A percentile compares a stretch with the other conserved stretches of the same genome.
phyloP scores from a whole-genome alignment of 2,329 filamentous ascomycete species.

The Raffaelea ambrosiae region DNA sequence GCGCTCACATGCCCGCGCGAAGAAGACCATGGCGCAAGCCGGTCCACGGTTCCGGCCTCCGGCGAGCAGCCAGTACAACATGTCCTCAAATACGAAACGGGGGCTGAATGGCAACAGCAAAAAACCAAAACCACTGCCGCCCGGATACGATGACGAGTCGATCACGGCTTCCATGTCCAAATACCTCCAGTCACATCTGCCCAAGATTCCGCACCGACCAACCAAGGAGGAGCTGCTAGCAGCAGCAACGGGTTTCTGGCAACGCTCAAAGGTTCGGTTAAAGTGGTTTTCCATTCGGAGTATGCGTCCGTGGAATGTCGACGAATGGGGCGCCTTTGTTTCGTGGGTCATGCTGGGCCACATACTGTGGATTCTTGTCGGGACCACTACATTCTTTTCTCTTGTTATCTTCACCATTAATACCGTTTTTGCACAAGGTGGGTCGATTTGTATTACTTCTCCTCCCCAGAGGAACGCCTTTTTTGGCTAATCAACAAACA shows the following conservation, averaged over 20 bases:
- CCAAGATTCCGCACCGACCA: constrained; percentile 75
- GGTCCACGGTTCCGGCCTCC: not conserved
- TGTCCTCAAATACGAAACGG: too few relatives aligned
- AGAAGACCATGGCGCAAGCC: not conserved
- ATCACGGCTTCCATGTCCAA: constrained; percentile 46
- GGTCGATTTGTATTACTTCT: constrained; percentile 16
- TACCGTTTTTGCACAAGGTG: constrained; percentile 90
- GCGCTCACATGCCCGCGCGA: too few relatives aligned
- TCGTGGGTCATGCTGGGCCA: constrained; percentile 95
- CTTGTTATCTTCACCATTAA: constrained; percentile 86
- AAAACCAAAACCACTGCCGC: not conserved
- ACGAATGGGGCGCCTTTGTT: constrained; percentile 91
- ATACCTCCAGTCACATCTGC: constrained; percentile 47
- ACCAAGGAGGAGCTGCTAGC: constrained; percentile 89
- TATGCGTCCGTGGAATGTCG: constrained; percentile 85
- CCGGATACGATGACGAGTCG: constrained; percentile 26
- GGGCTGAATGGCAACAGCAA: too few relatives aligned
- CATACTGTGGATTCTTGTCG: constrained; percentile 89
- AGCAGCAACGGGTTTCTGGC: constrained; percentile 88
- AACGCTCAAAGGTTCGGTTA: constrained; percentile 80
- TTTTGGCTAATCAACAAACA: constrained; percentile 20
- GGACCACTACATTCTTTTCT: constrained; percentile 95
- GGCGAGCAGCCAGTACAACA: too few relatives aligned
- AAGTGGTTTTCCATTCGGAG: constrained; percentile 98
- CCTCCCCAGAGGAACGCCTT: not conserved